Evolutionary conservation across 139 green algal species (phyloP).

Genomic region (Asterochloris sp.): DNA sequence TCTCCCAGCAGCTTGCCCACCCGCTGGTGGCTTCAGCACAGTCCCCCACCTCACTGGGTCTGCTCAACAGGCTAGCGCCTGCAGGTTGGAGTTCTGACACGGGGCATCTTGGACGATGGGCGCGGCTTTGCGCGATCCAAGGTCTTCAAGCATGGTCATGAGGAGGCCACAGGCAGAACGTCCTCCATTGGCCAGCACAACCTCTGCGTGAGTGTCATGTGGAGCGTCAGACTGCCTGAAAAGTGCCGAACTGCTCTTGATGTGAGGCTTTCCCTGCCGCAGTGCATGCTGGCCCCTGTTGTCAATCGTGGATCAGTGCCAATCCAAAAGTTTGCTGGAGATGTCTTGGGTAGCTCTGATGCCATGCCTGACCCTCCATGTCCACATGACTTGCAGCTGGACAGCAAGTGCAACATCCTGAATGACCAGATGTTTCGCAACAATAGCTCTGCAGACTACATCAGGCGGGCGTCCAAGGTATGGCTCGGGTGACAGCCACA

Average conservation of each 20-base stretch:
- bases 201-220: conserved; percentile 54
- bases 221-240: neutral
- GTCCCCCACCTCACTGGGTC: no score
- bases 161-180: conserved; percentile 80
- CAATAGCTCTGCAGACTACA: conserved; percentile 72
- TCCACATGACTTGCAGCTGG: conserved; percentile 34
- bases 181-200: conserved; percentile 90
- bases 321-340: no score
- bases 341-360: no score
- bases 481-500: neutral
- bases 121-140: conserved; percentile 74
- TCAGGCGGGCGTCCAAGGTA: conserved; percentile 64
- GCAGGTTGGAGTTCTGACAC: conserved; percentile 75
- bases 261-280: no score
- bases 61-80: no score
- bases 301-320: neutral
- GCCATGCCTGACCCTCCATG: no score
- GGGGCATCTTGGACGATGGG: conserved; percentile 84
- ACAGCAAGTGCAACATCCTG: conserved; percentile 62
- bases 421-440: conserved; percentile 79
- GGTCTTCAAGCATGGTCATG: conserved; percentile 90
- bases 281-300: neutral
- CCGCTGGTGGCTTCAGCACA: no score
- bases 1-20: no score
- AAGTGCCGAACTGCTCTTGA: no score